Base-by-base conservation (phyloP, 352 stramenopile species). In the Globisporangium mamillatum region DNA sequence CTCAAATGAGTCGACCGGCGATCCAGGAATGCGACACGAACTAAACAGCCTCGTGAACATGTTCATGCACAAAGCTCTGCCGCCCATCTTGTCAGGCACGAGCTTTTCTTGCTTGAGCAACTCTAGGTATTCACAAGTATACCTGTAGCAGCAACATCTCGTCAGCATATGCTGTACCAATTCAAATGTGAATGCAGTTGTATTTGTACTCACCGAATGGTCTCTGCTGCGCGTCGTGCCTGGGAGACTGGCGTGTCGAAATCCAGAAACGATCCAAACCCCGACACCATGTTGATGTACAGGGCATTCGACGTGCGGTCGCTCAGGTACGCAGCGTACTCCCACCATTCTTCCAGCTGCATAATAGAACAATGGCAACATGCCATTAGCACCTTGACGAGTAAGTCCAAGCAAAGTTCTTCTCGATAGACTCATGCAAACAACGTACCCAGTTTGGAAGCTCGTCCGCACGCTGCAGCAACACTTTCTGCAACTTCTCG, bases 231-330 rank as follows among this genome's bases (percentile, higher is more conserved):
- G 59, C 81, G 75, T 64, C 80, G 80, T 4, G 79, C 75, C 64
- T 85, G 79, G 10, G 84, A 85, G 2, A 86, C 77, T 24, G 84
- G 81, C 16, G 82, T 75, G 25, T 89, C 87, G 27, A 93, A 92
- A 67, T 97, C 93, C 66, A 97, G 83, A 20, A 89, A 88, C 54
- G 97, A 97, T n/a, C 98, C 91, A 70, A 98, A 98, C 72, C 97
- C 98, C 66, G 97, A 98, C 32, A 92, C 90, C 73, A 99, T 97
- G 73, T 98, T 98, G 67, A 98, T 88, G 46, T 96, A 94, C 29
- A 98, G 76, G 1, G 91, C 90, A 73, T 98, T 97, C 64, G 95
- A 74, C 54, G 84, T 88, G 20, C 78, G 81, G 56, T 88, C 81
- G 64, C 79, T 89, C 52, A 90, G 60, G 64, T 92, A 92, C 57